phyloP scores from a whole-genome alignment of 169 alveolate genomes.

The Eimeria necatrix region DNA sequence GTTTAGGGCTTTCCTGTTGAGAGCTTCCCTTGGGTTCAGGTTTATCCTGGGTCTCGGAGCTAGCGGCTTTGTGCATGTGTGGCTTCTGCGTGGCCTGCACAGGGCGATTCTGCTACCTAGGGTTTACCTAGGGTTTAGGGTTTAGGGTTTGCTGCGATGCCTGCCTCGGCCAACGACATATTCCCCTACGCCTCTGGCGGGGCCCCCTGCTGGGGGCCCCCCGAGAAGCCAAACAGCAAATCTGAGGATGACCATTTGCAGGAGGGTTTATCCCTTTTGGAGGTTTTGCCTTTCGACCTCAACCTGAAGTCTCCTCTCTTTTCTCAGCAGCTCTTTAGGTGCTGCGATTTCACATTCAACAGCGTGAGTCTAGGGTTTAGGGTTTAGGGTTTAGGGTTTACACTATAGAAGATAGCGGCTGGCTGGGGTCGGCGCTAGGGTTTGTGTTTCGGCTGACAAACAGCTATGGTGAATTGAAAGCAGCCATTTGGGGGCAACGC shows the following conservation, averaged over 20 bases:
- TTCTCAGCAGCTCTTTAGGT: slow-evolving; percentile 71
- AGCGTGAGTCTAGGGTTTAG: neutral
- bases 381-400: neutral
- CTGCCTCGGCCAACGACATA: slow-evolving; percentile 5
- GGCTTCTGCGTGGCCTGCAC: neutral
- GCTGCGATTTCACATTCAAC: slow-evolving; percentile 77
- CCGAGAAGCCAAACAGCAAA: neutral
- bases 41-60: neutral
- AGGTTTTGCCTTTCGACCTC: slow-evolving; percentile 67
- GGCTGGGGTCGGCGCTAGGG: no score
- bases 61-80: neutral
- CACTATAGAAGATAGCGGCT: neutral
- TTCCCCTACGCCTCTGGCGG: neutral
- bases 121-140: slow-evolving; percentile 5
- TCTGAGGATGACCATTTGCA: neutral
- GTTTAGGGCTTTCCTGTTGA: neutral
- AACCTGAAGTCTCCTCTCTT: slow-evolving; percentile 72
- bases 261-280: slow-evolving; percentile 44
- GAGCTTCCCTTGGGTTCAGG: neutral
- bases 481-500: neutral
- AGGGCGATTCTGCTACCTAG: neutral
- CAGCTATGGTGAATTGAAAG: no score
- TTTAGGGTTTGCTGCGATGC: slow-evolving; percentile 33
- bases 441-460: no score
- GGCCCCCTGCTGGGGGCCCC: slow-evolving; percentile 29